phyloP scores from a whole-genome alignment of 73 alveolate species.

The Stentor roeselii region DNA sequence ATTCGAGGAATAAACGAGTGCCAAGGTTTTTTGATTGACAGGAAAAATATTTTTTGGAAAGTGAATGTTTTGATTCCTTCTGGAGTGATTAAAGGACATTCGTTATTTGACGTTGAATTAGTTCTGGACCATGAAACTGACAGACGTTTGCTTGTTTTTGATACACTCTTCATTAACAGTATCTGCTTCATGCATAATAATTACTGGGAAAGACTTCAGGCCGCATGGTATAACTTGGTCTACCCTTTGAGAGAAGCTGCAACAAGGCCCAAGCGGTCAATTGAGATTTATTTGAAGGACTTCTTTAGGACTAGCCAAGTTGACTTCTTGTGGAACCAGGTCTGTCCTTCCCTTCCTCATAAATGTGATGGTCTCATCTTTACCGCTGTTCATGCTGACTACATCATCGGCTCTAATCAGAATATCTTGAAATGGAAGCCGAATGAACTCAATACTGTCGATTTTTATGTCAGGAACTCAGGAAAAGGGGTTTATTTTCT shows the following conservation, averaged over 20 bases:
- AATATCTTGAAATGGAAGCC: slow-evolving; percentile 25
- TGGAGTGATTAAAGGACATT: not conserved
- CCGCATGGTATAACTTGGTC: not conserved
- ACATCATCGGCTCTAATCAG: slow-evolving; percentile 7
- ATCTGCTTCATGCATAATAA: not conserved
- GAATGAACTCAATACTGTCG: slow-evolving; percentile 7
- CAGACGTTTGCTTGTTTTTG: not conserved
- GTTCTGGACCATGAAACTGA: slow-evolving; percentile 6
- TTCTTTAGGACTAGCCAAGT: slow-evolving; percentile 14
- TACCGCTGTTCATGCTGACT: slow-evolving; percentile 21
- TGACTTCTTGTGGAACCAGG: not conserved
- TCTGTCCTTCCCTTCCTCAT: slow-evolving; percentile 1
- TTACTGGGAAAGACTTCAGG: slow-evolving; percentile 22
- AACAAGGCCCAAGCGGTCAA: not conserved
- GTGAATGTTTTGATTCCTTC: not conserved
- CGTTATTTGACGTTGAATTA: slow-evolving; percentile 19
- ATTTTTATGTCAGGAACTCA: not conserved
- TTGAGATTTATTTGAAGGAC: slow-evolving; percentile 16
- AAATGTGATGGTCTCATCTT: slow-evolving; percentile 28
- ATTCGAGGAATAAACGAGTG: not conserved
- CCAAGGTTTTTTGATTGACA: not conserved
- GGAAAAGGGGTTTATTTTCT: not conserved
- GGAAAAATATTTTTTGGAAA: slow-evolving; percentile 12
- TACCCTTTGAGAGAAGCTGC: slow-evolving; percentile 17
- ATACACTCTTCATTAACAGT: not conserved